Evolutionary conservation across 1,284 basidiomycete species (phyloP).

Genomic region (Polyporus tsugae): DNA sequence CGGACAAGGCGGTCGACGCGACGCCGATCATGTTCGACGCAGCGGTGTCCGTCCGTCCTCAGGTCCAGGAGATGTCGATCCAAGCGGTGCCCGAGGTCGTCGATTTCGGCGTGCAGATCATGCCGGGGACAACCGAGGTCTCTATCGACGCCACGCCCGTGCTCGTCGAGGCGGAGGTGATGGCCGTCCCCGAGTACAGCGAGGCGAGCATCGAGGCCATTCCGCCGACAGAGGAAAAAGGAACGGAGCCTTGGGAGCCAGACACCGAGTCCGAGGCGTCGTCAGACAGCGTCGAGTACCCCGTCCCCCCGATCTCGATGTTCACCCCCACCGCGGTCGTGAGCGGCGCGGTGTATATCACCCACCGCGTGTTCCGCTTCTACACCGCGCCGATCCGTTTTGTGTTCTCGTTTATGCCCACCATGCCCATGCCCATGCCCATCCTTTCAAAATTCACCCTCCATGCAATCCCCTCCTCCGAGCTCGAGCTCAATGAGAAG

Average conservation of each 20-base stretch:
- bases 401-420: constrained; percentile 41
- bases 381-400: constrained; percentile 44
- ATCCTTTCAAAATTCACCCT: constrained; percentile 27
- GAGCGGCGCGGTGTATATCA: constrained; percentile 37
- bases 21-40: constrained; percentile 54
- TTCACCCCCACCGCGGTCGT: constrained; percentile 36
- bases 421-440: constrained; percentile 25
- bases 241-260: constrained; percentile 31
- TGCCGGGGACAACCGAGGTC: constrained; percentile 37
- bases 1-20: constrained; percentile 62
- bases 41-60: constrained; percentile 57
- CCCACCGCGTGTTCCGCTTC: constrained; percentile 39
- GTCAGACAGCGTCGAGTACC: constrained; percentile 23
- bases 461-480: constrained; percentile 15
- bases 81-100: constrained; percentile 59
- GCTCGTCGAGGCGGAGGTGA: constrained; percentile 37
- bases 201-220: constrained; percentile 38
- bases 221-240: constrained; percentile 37
- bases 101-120: constrained; percentile 44
- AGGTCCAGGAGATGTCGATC: constrained; percentile 51
- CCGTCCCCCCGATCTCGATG: constrained; percentile 21
- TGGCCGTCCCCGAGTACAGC: constrained; percentile 34
- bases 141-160: constrained; percentile 46
- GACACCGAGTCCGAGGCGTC: constrained; percentile 27
- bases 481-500: constrained; percentile 25